These are phyloP conservation scores for Penicillium lividum DNA, from an alignment of 495 filamentous ascomycete genomes.

Conservation along the genomic window DNA sequence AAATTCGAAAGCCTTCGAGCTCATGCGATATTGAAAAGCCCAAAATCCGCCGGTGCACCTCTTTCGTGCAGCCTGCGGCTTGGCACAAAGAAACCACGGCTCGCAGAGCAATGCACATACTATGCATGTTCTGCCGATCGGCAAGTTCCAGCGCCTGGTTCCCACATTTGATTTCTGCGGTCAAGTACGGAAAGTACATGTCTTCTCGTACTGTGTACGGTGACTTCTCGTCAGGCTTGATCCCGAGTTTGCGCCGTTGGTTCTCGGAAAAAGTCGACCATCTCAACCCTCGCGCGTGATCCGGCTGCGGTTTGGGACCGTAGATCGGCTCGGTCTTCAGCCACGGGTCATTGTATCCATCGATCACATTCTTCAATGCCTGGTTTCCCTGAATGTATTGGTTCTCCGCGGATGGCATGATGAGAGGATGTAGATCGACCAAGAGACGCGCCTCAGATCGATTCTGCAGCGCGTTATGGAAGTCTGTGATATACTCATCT, in stretches of 20 bases:
- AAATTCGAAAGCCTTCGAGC: slow-evolving; percentile 6
- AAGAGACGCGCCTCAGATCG: no score
- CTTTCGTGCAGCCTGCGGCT: slow-evolving; percentile 17
- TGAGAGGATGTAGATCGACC: no score
- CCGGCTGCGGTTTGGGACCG: slow-evolving; percentile 8
- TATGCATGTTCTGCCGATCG: slow-evolving; percentile 40
- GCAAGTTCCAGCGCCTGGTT: slow-evolving; percentile 33
- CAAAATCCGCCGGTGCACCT: slow-evolving; percentile 30
- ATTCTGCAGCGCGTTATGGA: no score
- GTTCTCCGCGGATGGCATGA: no score
- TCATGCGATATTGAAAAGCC: slow-evolving; percentile 53
- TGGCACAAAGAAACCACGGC: slow-evolving; percentile 28
- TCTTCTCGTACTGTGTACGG: background rate
- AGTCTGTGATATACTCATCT: background rate
- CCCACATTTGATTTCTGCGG: slow-evolving; percentile 40
- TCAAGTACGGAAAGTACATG: slow-evolving; percentile 44
- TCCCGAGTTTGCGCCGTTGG: no score
- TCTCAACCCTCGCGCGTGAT: slow-evolving; percentile 8
- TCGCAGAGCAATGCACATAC: slow-evolving; percentile 31
- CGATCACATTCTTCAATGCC: no score
- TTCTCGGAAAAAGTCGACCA: background rate
- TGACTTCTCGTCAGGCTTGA: no score
- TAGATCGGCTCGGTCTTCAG: background rate
- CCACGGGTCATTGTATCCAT: no score
- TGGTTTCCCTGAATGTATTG: no score